Percentiles rank a stretch among this genome's conserved stretches.
phyloP scores from a whole-genome alignment of 1,284 basidiomycete genomes.

The Kwoniella shivajii region DNA sequence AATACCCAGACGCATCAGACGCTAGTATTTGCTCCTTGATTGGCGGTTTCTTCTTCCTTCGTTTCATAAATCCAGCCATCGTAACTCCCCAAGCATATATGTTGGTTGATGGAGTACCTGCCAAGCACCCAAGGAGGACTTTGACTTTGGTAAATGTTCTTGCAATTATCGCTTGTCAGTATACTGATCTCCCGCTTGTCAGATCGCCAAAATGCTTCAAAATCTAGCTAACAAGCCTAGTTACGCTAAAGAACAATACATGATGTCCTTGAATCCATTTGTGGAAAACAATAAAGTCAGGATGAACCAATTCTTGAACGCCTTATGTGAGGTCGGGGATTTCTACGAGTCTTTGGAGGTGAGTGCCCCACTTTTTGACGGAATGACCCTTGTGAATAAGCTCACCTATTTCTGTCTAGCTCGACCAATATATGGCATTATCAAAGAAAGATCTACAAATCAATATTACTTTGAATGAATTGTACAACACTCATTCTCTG shows the following conservation, averaged over 20 bases:
- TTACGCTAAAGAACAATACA: constrained; percentile 96
- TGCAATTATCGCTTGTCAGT: neutral
- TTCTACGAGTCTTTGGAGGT: constrained; percentile 99
- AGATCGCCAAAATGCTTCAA: constrained; percentile 99
- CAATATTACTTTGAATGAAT: constrained; percentile 97
- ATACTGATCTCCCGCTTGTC: constrained; percentile 14
- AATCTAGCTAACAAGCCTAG: constrained; percentile 98
- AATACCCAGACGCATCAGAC: constrained; percentile 97
- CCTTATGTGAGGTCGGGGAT: constrained; percentile 95
- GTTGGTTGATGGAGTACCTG: constrained; percentile 95
- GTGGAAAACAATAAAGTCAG: constrained; percentile 97
- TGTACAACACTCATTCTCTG: constrained; percentile 96
- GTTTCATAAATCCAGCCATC: constrained; percentile 99
- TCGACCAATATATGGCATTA: constrained; percentile 99
- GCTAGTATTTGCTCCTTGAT: constrained; percentile 98
- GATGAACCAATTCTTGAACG: constrained; percentile 96
- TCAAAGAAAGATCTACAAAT: constrained; percentile 99
- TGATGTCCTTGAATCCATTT: constrained; percentile 97
- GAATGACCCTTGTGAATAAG: constrained; percentile 2
- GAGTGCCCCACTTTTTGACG: constrained; percentile 25
- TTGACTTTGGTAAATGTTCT: constrained; percentile 73
- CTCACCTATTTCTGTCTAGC: constrained; percentile 57
- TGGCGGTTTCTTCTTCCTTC: constrained; percentile 98
- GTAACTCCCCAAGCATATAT: constrained; percentile 99
- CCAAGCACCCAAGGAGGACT: constrained; percentile 94